A percentile compares a stretch with the other conserved stretches of the same genome.
These are phyloP conservation scores for Monilinia aucupariae DNA, from an alignment of 2,329 filamentous ascomycete genomes.

Conservation along the genomic window DNA sequence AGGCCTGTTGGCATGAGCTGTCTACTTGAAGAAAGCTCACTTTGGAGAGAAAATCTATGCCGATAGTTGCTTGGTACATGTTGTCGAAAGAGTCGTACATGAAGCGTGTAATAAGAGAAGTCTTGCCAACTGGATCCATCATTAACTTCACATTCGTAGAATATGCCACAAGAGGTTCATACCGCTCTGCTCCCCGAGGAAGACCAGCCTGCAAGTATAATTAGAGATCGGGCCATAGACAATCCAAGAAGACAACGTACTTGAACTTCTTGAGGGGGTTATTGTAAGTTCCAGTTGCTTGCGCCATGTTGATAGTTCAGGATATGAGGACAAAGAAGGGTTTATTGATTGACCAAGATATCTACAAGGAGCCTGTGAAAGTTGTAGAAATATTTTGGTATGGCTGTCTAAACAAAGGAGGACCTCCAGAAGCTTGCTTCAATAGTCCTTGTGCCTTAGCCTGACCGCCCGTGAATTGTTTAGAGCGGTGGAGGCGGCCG, in stretches of 20 bases:
- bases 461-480: slow-evolving; percentile 10
- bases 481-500: slow-evolving; percentile 9
- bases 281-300: slow-evolving; percentile 83
- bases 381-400: slow-evolving; percentile 10
- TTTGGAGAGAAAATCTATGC: slow-evolving; percentile 99
- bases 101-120: slow-evolving; percentile 95
- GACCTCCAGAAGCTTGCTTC: slow-evolving; percentile 8
- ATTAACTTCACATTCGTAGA: slow-evolving; percentile 20
- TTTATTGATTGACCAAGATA: slow-evolving; percentile 17
- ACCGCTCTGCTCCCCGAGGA: slow-evolving; percentile 98
- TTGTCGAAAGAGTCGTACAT: slow-evolving; percentile 99
- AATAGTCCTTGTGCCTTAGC: neutral
- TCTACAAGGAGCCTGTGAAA: slow-evolving; percentile 19
- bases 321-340: neutral
- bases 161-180: slow-evolving; percentile 40
- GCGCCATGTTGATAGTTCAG: slow-evolving; percentile 61
- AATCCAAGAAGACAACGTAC: slow-evolving; percentile 45
- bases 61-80: slow-evolving; percentile 98
- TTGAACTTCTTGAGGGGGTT: slow-evolving; percentile 99
- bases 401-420: slow-evolving; percentile 13
- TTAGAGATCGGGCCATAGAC: slow-evolving; percentile 22
- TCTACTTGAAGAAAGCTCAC: slow-evolving; percentile 43
- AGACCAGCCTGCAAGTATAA: slow-evolving; percentile 66
- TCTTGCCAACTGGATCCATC: slow-evolving; percentile 78
- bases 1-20: slow-evolving; percentile 18